Evolutionary conservation across 768 basidiomycete genomes (phyloP).

Genomic region (Mycena indigotica): DNA sequence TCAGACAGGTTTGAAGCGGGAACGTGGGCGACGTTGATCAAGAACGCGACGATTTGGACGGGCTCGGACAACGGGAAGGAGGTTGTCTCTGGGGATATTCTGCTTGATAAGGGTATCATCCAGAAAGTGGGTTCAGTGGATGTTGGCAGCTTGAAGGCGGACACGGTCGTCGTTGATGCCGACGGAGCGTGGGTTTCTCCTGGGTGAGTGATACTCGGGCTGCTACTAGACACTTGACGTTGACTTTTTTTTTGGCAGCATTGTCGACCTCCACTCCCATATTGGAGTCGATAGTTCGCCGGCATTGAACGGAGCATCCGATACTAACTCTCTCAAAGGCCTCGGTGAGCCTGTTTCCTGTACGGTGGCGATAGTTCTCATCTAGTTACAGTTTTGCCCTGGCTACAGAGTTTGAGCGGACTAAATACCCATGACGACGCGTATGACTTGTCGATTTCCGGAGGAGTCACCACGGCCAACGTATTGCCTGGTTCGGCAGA

Average conservation of each 20-base stretch:
- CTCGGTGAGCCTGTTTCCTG: constrained; percentile 55
- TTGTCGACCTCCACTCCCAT: constrained; percentile 64
- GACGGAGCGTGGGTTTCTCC: constrained; percentile 72
- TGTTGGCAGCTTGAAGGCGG: constrained; percentile 13
- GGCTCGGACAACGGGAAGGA: constrained; percentile 60
- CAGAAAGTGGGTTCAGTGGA: constrained; percentile 50
- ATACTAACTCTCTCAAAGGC: constrained; percentile 58
- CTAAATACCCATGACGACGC: constrained; percentile 74
- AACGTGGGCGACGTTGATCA: constrained; percentile 56
- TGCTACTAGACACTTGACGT: constrained; percentile 53
- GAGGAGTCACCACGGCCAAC: constrained; percentile 74
- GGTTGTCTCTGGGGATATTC: constrained; percentile 52
- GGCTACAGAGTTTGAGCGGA: constrained; percentile 70
- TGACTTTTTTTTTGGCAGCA: constrained; percentile 28
- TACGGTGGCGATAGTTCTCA: no score
- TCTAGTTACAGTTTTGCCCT: no score
- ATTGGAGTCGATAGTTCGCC: constrained; percentile 47
- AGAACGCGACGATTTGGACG: constrained; percentile 81
- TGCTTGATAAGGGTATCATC: constrained; percentile 67
- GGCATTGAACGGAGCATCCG: constrained; percentile 41
- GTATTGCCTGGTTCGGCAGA: constrained; percentile 72
- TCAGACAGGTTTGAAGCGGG: constrained; percentile 62
- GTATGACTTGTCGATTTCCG: constrained; percentile 59
- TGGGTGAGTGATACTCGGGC: no score
- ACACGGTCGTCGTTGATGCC: constrained; percentile 50